A percentile compares a stretch with the other conserved stretches of the same genome.
Evolutionary conservation across 441 rosid genomes (phyloP).

Genomic region (Erodium trifolium): DNA sequence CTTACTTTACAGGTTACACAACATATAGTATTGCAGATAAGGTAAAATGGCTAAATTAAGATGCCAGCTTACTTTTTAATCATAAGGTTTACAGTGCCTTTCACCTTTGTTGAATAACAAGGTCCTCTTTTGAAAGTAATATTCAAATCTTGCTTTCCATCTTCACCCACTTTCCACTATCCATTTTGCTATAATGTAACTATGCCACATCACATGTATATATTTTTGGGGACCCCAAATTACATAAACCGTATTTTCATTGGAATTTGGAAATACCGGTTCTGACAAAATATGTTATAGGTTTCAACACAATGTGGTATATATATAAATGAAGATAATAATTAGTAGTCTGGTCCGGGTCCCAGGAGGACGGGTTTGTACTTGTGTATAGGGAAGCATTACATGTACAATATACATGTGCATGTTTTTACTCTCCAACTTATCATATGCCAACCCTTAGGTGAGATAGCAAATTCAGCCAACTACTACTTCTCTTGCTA

Average conservation of each 20-base stretch:
- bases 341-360: too few relatives aligned
- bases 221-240: neutral
- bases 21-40: slow-evolving; percentile 1
- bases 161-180: slow-evolving; percentile 2
- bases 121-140: slow-evolving; percentile 16
- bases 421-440: neutral
- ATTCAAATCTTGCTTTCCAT: slow-evolving; percentile 10
- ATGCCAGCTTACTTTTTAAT: slow-evolving; percentile 18
- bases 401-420: neutral
- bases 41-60: slow-evolving; percentile 23
- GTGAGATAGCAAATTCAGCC: slow-evolving; percentile 35
- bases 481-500: slow-evolving; percentile 26
- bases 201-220: neutral
- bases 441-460: slow-evolving; percentile 12
- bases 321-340: too few relatives aligned
- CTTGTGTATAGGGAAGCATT: too few relatives aligned
- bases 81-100: slow-evolving; percentile 22
- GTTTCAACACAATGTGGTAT: too few relatives aligned
- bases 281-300: neutral
- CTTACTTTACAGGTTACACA: slow-evolving; percentile 22
- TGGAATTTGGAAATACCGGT: too few relatives aligned
- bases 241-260: too few relatives aligned
- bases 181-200: neutral
- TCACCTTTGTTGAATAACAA: slow-evolving; percentile 31
- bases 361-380: too few relatives aligned